Base-by-base conservation (phyloP, 176 grass and related monocot genomes). In the Calamus simplicifolius region DNA sequence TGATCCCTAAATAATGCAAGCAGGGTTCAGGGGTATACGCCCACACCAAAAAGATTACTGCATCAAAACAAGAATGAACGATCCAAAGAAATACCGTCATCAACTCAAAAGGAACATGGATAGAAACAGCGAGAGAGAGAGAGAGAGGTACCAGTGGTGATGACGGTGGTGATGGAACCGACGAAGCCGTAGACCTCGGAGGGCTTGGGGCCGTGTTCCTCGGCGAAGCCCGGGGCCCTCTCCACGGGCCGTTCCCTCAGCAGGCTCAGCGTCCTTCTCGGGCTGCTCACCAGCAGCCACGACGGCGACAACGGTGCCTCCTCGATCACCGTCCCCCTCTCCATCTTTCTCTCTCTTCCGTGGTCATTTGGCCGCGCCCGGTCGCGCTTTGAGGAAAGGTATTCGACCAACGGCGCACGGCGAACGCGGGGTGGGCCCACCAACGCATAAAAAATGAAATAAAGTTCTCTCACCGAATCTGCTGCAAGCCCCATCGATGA, bases 161-260 rank as follows among this genome's bases (percentile, higher is more conserved):
- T 89, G 56, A 85, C 80, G 18, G 83, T 85, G 28, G 83, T 90
- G 91, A 90, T 96, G 74, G 86, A 96, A 51, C 86, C 83, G 18
- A 96, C 91, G 29, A 96, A 90, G 25, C 91, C 86, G 49, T 96
- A 96, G 3, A 87, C 86, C 83, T 96, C 86, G 4, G 86, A 96
- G 16, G 83, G 83, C 67, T 96, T 96, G 4, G 86, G 91, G 10
- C 80, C 86, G 6, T 79, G 79, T 26, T 82, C 79, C 29, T 56
- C 56, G 14, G 80, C 56, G n/a, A 79, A 73, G 60, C n/a, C 50
- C 16, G 27, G 14, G 10, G 2, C 68, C 49, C 25, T 64, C 53
- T 15, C 16, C 13, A 56, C 0, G 54, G 21, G 64, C 29, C 73
- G 69, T 15, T 69, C 71, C n/a, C 81, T 72, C 8, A 95, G 77